Percentiles rank a stretch among this genome's conserved stretches.
Conservation (phyloP, 495 filamentous ascomycete species). For the Hypoxylon rickii region DNA sequence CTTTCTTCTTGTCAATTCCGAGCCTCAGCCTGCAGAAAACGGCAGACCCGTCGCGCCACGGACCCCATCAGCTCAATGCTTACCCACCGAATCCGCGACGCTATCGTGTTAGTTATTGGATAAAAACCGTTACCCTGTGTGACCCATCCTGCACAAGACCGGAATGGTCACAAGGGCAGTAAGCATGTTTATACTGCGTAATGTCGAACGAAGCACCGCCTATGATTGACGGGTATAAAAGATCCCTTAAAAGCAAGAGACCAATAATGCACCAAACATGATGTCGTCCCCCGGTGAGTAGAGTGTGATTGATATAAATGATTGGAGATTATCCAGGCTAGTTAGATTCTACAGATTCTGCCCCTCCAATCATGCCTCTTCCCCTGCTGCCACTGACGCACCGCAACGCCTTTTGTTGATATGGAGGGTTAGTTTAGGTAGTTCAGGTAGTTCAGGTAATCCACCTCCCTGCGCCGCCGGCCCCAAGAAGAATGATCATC, state of each 20-base stretch:
- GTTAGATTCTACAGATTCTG: too few species aligned
- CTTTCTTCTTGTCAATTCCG: background rate
- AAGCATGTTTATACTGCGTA: background rate
- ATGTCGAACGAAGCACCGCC: background rate
- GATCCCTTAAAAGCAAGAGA: background rate
- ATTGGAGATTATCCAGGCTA: background rate
- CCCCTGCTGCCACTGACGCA: background rate
- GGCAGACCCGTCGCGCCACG: background rate
- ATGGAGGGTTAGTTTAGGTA: too few species aligned
- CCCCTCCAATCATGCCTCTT: background rate
- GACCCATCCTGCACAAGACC: background rate
- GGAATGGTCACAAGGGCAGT: background rate
- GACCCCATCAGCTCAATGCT: background rate
- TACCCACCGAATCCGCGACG: background rate
- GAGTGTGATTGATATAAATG: background rate
- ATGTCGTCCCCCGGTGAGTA: background rate
- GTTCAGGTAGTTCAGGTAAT: too few species aligned
- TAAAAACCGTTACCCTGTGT: background rate
- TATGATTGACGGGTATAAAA: background rate
- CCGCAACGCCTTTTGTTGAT: too few species aligned
- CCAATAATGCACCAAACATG: background rate
- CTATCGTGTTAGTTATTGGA: background rate
- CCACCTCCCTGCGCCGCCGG: too few species aligned
- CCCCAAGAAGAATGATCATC: too few species aligned
- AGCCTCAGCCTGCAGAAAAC: background rate